These are phyloP conservation scores for Akanthomyces lecanii DNA, from an alignment of 2,329 filamentous ascomycete species.

Conservation along the genomic window DNA sequence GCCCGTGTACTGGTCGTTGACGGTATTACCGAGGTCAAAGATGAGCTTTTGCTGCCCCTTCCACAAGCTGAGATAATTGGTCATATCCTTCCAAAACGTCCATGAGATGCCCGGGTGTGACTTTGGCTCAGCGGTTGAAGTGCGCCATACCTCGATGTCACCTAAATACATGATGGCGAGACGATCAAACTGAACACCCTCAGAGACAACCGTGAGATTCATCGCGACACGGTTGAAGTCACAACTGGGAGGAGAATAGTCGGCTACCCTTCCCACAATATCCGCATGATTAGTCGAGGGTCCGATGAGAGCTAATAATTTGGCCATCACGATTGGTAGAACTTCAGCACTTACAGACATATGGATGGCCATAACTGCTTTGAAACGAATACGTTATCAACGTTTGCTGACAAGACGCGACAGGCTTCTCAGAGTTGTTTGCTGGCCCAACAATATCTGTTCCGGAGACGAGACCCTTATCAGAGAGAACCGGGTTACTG, in stretches of 20 bases:
- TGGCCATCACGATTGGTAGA: neutral
- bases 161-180: constrained; percentile 71
- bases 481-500: constrained; percentile 59
- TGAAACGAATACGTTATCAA: constrained; percentile 70
- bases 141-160: constrained; percentile 77
- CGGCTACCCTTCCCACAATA: constrained; percentile 36
- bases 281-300: neutral
- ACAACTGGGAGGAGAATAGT: constrained; percentile 63
- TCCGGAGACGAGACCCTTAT: constrained; percentile 32
- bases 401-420: constrained; percentile 44
- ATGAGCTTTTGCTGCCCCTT: constrained; percentile 66
- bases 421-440: neutral
- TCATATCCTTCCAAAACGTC: constrained; percentile 77
- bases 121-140: constrained; percentile 77
- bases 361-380: constrained; percentile 69
- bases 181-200: constrained; percentile 71
- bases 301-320: neutral
- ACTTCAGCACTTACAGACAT: constrained; percentile 53
- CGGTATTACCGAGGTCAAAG: constrained; percentile 72
- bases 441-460: constrained; percentile 12
- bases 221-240: constrained; percentile 70
- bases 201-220: constrained; percentile 69
- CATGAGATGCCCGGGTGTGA: constrained; percentile 62
- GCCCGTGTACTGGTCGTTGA: constrained; percentile 67
- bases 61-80: constrained; percentile 65